Evolutionary conservation across 78 protist species (phyloP), one percentile per base, ranked within the genome.

Genomic region (Cavenderia fasciculata): DNA sequence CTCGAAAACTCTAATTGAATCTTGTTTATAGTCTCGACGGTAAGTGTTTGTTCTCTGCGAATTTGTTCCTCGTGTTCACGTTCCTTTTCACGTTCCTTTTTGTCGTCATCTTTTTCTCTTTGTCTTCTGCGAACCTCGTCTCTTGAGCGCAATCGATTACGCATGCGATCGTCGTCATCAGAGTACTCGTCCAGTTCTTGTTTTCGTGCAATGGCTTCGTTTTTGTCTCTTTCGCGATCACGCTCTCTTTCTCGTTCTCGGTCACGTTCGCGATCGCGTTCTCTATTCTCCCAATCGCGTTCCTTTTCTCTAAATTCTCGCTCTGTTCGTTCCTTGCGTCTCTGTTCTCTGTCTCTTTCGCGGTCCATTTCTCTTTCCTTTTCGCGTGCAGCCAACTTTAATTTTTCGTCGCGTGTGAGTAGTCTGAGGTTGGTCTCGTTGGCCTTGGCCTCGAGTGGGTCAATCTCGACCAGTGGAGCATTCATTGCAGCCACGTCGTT

Each of bases 101-200:
- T 79, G 46, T 89, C 87, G 0, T 74, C 79, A 23, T 77, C 82
- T 38, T 31, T 56, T 19, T 89, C 87, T n/a, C 41, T 75, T 51
- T 49, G 40, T 43, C 85, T 25, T 46, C 69, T 11, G 41, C 57
- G 68, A 0, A 74, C 36, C 16, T 43, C 40, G 0, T 70, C 69
- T 23, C 65, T 23, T 18, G 72, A 43, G 40, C 74, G 47, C 16
- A 63, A 21, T 25, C 73, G 75, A 16, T 85, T 85, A 41, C 74
- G 49, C 59, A 51, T 31, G 11, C 57, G 66, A 25, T 85, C 85
- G 18, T 74, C 85, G 27, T 41, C 40, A 51, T 69, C 69, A 11
- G 74, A 63, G 46, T 85, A 74, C 21, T 85, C 85, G 2, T 85
- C 92, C 85, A 72, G 68, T 34, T 85, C 85, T 33, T 23, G 25